Percentiles rank a stretch among this genome's conserved stretches.
Evolutionary conservation across 129 eudicot genomes (phyloP).

Genomic region (Lactuca saligna): DNA sequence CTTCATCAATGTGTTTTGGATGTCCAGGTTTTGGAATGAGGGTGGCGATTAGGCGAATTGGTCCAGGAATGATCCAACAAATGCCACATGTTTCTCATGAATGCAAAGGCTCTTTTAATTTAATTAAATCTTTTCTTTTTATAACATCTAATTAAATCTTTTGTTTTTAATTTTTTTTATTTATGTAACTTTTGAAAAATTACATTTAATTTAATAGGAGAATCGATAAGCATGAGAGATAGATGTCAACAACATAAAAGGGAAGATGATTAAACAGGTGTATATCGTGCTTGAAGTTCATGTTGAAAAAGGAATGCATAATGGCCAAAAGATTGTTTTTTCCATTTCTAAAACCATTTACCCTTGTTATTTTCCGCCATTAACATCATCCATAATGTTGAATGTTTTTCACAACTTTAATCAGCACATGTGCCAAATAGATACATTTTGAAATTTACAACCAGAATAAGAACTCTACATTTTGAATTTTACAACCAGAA

Average conservation of each 20-base stretch:
- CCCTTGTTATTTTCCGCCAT: no score
- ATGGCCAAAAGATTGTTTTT: constrained; percentile 48
- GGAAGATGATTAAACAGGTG: constrained; percentile 61
- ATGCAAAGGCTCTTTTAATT: constrained; percentile 68
- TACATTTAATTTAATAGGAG: constrained; percentile 46
- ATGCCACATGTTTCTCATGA: constrained; percentile 70
- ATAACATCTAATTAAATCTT: no score
- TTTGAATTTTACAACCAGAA: no score
- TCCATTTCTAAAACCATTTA: no score
- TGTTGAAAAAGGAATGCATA: constrained; percentile 74
- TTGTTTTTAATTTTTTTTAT: no score
- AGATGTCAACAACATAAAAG: constrained; percentile 74
- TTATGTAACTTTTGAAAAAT: background rate
- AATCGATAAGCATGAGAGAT: constrained; percentile 59
- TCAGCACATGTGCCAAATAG: no score
- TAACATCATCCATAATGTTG: no score
- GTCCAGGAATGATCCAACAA: constrained; percentile 70
- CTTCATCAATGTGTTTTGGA: constrained; percentile 55
- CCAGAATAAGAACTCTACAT: no score
- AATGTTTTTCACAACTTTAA: no score
- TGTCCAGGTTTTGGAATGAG: constrained; percentile 77
- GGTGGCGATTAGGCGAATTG: constrained; percentile 52
- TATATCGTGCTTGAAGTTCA: constrained; percentile 63
- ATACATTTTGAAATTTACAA: no score
- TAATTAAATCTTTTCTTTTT: background rate